Evolutionary conservation across 805 yeast genomes (phyloP), one percentile per base, ranked within the genome.

Genomic region (Saturnispora quitensis): DNA sequence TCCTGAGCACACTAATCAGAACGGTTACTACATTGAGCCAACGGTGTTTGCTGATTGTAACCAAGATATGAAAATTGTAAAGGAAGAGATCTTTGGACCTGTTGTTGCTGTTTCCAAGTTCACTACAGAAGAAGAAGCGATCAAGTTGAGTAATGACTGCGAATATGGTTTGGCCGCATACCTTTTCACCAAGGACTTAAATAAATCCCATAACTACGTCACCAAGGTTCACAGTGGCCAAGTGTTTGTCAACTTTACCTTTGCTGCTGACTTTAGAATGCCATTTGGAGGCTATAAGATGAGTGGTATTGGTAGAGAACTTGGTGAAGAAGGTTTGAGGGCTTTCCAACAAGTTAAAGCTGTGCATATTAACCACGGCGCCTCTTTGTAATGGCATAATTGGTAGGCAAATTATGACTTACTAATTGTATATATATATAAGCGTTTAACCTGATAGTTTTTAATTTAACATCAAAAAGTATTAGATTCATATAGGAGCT

Each of bases 211-310:
- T 60, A 80, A 80, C 52, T 90, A 87, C 56, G 75, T 96, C 43
- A 75, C 77, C 70, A 80, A 81, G 66, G 71, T 90, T 52, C 80
- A 82, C 62, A 84, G 96, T 54, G 98, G 98, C 65, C 86, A 91
- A 53, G 81, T 90, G 59, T 91, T 96, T 91, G 78, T 89, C 59
- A 90, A 90, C 80, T 81, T 89, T 53, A 84, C 88, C 70, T 89
- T 89, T 71, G 93, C 87, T 65, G 84, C 89, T 77, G 89, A 89
- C 70, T 84, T 76, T 63, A 75, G 78, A 68, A 85, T 90, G 68
- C 97, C 97, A 63, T 90, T 90, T 69, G 97, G 97, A 62, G 97
- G 97, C 45, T 86, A 76, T 74, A 88, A 88, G 69, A 81, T 82
- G 76, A 83, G 93, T 53, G 98, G 98, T 69, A 74, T 85, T 56